Evolutionary conservation across 305 asterid genomes (phyloP).

Genomic region (Fraxinus greggii): DNA sequence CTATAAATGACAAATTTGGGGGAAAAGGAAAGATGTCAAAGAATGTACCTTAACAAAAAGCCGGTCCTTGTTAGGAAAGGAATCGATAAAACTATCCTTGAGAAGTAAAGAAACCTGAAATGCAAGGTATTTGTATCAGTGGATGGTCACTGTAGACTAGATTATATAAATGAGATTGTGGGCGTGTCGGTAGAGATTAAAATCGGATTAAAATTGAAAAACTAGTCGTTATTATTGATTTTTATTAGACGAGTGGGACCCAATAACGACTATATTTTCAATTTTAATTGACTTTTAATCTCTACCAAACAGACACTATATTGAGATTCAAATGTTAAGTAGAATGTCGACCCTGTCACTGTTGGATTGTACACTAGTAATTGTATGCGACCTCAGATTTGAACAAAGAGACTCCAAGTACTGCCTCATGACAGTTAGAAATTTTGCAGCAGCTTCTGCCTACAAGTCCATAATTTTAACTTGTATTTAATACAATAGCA

Average conservation of each 20-base stretch:
- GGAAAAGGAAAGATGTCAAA: slow-evolving; percentile 9
- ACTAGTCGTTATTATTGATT: no score
- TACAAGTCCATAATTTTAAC: slow-evolving; percentile 29
- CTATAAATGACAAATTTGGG: neutral
- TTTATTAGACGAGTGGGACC: no score
- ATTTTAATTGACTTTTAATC: no score
- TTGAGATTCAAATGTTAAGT: slow-evolving; percentile 14
- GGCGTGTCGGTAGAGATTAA: no score
- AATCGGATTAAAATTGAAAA: no score
- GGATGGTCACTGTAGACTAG: neutral
- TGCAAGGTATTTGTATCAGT: slow-evolving; percentile 16
- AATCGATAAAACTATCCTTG: slow-evolving; percentile 78
- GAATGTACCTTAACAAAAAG: slow-evolving; percentile 68
- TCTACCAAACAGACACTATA: no score
- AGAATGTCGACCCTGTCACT: slow-evolving; percentile 62
- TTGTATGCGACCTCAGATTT: slow-evolving; percentile 77
- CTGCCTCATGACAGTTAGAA: slow-evolving; percentile 51
- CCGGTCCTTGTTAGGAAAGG: slow-evolving; percentile 65
- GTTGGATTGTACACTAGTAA: slow-evolving; percentile 77
- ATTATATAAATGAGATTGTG: neutral
- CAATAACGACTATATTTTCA: no score
- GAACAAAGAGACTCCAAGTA: slow-evolving; percentile 81
- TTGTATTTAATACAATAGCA: neutral
- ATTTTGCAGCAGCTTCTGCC: slow-evolving; percentile 76
- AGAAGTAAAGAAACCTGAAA: slow-evolving; percentile 84